Base-by-base conservation (phyloP, 352 stramenopile genomes). In the Elongisporangium anandrum region DNA sequence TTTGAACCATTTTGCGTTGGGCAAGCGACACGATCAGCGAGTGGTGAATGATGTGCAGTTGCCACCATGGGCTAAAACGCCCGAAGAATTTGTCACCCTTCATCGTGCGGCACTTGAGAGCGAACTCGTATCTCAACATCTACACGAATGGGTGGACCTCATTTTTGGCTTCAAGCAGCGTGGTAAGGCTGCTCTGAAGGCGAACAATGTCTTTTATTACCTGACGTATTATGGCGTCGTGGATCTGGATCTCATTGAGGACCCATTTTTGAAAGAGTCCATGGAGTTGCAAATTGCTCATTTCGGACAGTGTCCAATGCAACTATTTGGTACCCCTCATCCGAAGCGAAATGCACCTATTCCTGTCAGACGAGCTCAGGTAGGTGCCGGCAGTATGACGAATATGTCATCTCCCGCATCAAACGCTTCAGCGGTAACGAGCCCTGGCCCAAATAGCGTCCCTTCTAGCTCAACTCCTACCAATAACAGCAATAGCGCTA, bases 91-190 rank as follows among this genome's bases (percentile, higher is more conserved):
- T 70, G 82, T 99, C 20, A 82, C 90, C 7, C 80, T 99, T 22
- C 96, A 97, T 68, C 96, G 96, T 10, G 84, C 92, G 23, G 97
- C 98, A 20, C 83, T 99, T 9, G 98, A 99, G 67, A 99, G 95
- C 69, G 97, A 99, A 20, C 88, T 98, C 65, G 97, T 99, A 0
- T 99, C 96, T 29, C 79, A 81, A 34, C 85, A 99, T 73, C 74
- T 99, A 20, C 96, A 99, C 71, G 75, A 91, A 61, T 99, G 98
- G 98, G 88, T 99, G 23, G 98, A 99, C 75, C 85, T 99, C 9
- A 97, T 99, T 20, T 99, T 99, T 75, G 98, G 98, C 9, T 99
- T 86, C 75, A 99, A 99, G 64, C 98, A 99, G 72, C 80, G 90
- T 17, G 96, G 97, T 20, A 80, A 93, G 64, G 92, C 87, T 26